phyloP scores from a whole-genome alignment of 2,329 filamentous ascomycete species.

The Endocalyx cinctus region DNA sequence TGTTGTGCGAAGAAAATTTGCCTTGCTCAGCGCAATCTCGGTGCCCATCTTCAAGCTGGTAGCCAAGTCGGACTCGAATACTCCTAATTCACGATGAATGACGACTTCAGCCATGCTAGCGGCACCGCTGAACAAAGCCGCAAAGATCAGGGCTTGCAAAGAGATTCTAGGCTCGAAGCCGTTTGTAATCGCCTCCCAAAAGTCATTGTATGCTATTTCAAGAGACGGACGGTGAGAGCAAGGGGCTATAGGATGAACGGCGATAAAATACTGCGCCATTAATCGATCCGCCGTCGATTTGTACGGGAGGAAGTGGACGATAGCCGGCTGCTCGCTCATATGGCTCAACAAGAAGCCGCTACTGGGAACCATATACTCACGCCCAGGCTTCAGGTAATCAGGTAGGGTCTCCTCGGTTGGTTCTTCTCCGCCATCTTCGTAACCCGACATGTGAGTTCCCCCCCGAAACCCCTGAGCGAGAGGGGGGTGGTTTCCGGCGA shows the following conservation, averaged over 20 bases:
- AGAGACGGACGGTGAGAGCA: constrained; percentile 65
- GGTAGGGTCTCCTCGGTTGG: constrained; percentile 28
- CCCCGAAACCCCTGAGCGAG: constrained; percentile 12
- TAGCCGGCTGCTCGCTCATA: constrained; percentile 39
- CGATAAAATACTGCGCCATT: constrained; percentile 61
- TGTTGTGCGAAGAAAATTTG: constrained; percentile 65
- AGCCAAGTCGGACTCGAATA: constrained; percentile 51
- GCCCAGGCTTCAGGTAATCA: constrained; percentile 59
- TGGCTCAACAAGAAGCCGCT: constrained; percentile 64
- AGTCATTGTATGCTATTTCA: constrained; percentile 57
- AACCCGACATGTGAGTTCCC: constrained; percentile 16
- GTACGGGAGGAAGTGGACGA: constrained; percentile 59
- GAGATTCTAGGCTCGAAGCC: constrained; percentile 60
- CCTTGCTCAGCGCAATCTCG: constrained; percentile 62
- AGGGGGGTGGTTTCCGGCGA: constrained; percentile 19
- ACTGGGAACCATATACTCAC: constrained; percentile 62
- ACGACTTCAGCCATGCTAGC: constrained; percentile 58
- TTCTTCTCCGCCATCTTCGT: constrained; percentile 19
- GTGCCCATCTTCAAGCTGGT: constrained; percentile 61
- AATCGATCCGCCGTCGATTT: constrained; percentile 55
- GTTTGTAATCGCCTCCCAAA: constrained; percentile 58
- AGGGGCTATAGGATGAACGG: constrained; percentile 65
- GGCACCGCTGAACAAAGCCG: constrained; percentile 63
- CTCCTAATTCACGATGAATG: constrained; percentile 48
- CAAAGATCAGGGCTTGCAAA: constrained; percentile 64